phyloP scores from a whole-genome alignment of 768 basidiomycete species.

The Podaxis rugospora region DNA sequence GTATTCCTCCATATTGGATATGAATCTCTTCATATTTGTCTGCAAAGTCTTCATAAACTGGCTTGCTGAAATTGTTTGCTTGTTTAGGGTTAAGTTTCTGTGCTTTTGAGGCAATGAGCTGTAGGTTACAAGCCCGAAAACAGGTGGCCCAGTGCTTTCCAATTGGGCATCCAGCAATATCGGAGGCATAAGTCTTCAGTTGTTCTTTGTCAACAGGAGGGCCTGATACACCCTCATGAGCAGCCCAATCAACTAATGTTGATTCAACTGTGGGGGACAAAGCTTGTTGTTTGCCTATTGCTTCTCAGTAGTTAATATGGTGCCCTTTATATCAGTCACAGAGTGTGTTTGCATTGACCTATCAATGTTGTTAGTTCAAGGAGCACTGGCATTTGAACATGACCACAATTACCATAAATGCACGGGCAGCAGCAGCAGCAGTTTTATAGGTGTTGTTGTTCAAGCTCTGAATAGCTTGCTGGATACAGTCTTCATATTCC shows the following conservation, averaged over 20 bases:
- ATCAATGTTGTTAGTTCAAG: too few species aligned
- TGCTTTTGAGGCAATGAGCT: neutral
- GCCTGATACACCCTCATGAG: neutral
- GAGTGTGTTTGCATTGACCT: neutral
- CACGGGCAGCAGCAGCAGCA: too few species aligned
- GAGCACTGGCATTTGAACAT: too few species aligned
- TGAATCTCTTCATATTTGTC: neutral
- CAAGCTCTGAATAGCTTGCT: too few species aligned
- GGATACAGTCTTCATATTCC: too few species aligned
- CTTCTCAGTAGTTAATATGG: neutral
- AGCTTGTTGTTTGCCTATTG: neutral
- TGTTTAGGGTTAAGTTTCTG: neutral
- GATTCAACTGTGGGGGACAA: neutral
- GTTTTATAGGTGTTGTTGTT: too few species aligned
- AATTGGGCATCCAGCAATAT: neutral
- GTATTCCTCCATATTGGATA: constrained; percentile 15
- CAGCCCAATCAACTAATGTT: neutral
- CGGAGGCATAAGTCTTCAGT: too few species aligned
- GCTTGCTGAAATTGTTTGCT: neutral
- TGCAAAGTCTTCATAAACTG: neutral
- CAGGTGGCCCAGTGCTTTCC: neutral
- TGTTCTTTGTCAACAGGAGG: too few species aligned
- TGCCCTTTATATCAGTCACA: neutral
- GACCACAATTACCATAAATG: too few species aligned
- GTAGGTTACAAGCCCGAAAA: neutral